Evolutionary conservation across 495 filamentous ascomycete species (phyloP).

Genomic region (Pyronema domesticum): DNA sequence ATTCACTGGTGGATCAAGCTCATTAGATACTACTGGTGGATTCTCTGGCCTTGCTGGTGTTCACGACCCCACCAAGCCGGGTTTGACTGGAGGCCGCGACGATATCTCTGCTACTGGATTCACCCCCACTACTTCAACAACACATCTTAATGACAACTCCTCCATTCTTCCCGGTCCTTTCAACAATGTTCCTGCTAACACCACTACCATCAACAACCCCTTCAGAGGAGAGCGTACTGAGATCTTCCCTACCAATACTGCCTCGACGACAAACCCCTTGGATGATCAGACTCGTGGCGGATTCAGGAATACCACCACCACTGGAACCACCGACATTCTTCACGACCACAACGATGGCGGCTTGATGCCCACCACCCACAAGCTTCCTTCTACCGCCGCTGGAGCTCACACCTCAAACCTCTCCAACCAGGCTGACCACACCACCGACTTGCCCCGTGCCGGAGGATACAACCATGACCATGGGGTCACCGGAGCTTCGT

Average conservation of each 20-base stretch:
- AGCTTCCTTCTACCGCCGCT: constrained; percentile 18
- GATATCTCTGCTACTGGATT: background rate
- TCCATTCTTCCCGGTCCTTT: background rate
- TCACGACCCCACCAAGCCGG: background rate
- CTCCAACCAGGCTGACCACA: constrained; percentile 32
- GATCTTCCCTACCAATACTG: background rate
- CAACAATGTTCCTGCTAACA: background rate
- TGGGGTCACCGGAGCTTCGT: no score
- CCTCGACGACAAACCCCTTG: background rate
- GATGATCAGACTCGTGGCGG: background rate
- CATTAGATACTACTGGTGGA: background rate
- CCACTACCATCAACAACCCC: background rate
- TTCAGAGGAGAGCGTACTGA: background rate
- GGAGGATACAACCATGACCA: no score
- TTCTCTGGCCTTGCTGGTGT: background rate
- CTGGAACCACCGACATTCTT: background rate
- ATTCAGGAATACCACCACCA: background rate
- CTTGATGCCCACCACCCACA: background rate
- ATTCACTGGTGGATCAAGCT: background rate
- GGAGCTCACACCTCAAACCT: constrained; percentile 35
- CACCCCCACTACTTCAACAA: background rate
- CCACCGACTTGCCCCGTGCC: constrained; percentile 11
- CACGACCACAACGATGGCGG: background rate
- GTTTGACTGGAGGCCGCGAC: background rate
- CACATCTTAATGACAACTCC: background rate